Base-by-base conservation (phyloP, 805 yeast genomes). In the Candida hungchunana region DNA sequence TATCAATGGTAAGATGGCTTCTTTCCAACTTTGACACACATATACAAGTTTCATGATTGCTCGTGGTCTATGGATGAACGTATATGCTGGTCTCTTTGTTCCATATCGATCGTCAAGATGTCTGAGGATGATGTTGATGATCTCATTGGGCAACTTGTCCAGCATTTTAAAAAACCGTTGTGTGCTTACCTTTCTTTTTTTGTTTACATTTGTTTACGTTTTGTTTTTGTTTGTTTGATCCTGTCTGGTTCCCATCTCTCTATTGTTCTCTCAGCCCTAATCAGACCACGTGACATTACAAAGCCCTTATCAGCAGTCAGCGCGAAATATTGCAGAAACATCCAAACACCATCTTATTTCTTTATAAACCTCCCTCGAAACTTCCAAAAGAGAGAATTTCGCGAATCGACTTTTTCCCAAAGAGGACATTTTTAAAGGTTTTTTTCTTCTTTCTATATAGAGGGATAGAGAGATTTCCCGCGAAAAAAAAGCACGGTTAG, bases 101-200 rank as follows among this genome's bases (percentile, higher is more conserved):
- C 15, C 16, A 8, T 25, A 21, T 5, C 27, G 3, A 3, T 36
- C 28, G 24, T 39, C 44, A 5, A 43, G 8, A 7, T 20, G 16
- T 1, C 17, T 23, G 1, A 33, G 8, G 5, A 48, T 32, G 6
- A 32, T 21, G 11, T 35, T 34, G 1, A 35, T 9, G 7, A 48
- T 28, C 32, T 47, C 51, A 2, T 18, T 26, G 2, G 53, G 50
- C 1, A 48, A 18, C 9, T 14, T 11, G 14, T 46, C 47, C 16
- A 40, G 31, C 44, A 39, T 39, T 18, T n/a, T n/a, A n/a, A n/a
- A n/a, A n/a, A n/a, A n/a, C n/a, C n/a, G n/a, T n/a, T n/a, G n/a
- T n/a, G n/a, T n/a, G n/a, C n/a, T n/a, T n/a, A n/a, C n/a, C n/a
- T n/a, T n/a, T n/a, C n/a, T n/a, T n/a, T n/a, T n/a, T n/a, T n/a